phyloP scores from a whole-genome alignment of 169 alveolate genomes.

The Plasmodium berghei region DNA sequence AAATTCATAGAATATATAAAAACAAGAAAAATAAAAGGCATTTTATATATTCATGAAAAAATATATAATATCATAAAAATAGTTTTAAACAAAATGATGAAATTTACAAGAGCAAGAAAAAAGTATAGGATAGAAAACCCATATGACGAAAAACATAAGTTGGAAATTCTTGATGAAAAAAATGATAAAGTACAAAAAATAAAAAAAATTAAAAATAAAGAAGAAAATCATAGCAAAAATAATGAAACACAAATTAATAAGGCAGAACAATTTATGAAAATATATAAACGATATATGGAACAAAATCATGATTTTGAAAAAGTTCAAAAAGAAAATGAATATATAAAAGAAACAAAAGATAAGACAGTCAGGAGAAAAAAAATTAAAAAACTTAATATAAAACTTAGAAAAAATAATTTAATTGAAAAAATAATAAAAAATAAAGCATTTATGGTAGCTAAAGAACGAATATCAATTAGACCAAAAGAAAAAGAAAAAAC shows the following conservation, averaged over 20 bases:
- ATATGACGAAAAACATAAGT: constrained; percentile 40
- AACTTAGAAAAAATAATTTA: constrained; percentile 55
- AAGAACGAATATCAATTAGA: neutral
- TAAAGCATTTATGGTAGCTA: constrained; percentile 30
- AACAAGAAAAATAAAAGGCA: too few relatives aligned
- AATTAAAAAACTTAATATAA: constrained; percentile 59
- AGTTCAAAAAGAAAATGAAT: constrained; percentile 39
- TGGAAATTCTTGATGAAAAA: neutral
- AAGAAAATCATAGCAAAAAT: neutral
- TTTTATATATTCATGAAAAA: too few relatives aligned
- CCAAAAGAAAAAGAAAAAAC: constrained; percentile 6
- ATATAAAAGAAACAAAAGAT: constrained; percentile 39
- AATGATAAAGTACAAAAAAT: constrained; percentile 14
- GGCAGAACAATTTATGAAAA: constrained; percentile 41
- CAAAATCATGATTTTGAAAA: constrained; percentile 39
- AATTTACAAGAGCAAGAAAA: constrained; percentile 59
- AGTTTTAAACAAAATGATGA: constrained; percentile 29
- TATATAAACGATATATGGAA: constrained; percentile 35
- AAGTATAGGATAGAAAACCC: constrained; percentile 61
- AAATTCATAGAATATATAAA: too few relatives aligned
- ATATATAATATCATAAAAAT: too few relatives aligned
- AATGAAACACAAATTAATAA: neutral
- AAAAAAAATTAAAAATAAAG: constrained; percentile 7
- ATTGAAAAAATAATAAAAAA: constrained; percentile 68
- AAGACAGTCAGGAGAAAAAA: constrained; percentile 51